phyloP scores from a whole-genome alignment of 2,329 filamentous ascomycete genomes.

The Lasiodiplodia hormozganensis region DNA sequence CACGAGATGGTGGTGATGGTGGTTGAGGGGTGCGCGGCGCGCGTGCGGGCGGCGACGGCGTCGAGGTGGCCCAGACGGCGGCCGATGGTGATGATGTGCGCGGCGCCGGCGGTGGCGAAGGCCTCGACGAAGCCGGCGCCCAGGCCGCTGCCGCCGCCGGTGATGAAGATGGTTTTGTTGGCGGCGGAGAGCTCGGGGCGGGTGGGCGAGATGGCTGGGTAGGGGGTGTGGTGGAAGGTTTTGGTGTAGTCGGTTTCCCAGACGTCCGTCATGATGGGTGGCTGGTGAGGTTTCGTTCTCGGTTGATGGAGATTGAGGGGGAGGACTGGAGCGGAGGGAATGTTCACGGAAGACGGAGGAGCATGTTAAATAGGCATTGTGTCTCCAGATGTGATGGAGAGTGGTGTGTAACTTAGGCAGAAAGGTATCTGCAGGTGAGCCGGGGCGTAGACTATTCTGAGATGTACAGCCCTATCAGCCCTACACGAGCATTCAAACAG shows the following conservation, averaged over 20 bases:
- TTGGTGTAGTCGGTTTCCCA: conserved; percentile 20
- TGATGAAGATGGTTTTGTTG: conserved; percentile 42
- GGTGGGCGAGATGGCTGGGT: conserved; percentile 33
- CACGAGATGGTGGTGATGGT: conserved; percentile 31
- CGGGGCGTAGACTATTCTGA: too few species aligned
- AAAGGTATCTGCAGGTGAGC: too few species aligned
- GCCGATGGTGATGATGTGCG: conserved; percentile 53
- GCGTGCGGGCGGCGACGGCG: conserved; percentile 36
- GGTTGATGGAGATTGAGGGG: too few species aligned
- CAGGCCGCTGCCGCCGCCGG: conserved; percentile 56
- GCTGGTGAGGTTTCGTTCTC: too few species aligned
- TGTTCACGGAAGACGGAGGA: too few species aligned
- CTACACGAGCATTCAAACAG: too few species aligned
- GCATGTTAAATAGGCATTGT: too few species aligned
- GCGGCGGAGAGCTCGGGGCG: conserved; percentile 33
- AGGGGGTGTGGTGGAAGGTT: conserved; percentile 34
- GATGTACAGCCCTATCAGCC: too few species aligned
- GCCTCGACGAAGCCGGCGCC: conserved; percentile 51
- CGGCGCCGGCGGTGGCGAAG: conserved; percentile 55
- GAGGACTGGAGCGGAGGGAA: too few species aligned
- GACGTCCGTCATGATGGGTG: too few species aligned
- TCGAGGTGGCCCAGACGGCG: conserved; percentile 45
- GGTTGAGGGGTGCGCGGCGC: conserved; percentile 28
- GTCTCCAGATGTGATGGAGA: too few species aligned
- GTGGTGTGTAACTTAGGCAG: too few species aligned